Conservation (phyloP, 1,139 yeast species). For the Zygoascus sp. region DNA sequence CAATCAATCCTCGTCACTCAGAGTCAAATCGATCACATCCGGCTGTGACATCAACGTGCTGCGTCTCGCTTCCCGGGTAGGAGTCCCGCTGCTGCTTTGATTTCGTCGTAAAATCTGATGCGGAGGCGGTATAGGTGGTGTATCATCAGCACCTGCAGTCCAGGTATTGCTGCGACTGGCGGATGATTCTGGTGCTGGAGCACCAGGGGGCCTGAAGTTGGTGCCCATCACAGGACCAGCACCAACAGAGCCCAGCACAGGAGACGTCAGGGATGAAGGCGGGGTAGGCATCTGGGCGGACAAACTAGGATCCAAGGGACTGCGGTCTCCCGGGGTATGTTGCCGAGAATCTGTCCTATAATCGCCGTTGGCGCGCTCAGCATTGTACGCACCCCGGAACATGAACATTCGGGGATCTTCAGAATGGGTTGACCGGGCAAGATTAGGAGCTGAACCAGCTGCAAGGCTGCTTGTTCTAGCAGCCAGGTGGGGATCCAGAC, state of each 20-base stretch:
- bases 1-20: slow-evolving; percentile 24
- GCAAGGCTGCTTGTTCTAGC: too few species aligned
- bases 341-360: background rate
- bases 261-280: background rate
- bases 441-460: too few species aligned
- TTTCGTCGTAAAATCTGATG: slow-evolving; percentile 1
- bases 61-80: background rate
- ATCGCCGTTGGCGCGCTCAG: too few species aligned
- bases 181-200: background rate
- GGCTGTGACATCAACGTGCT: slow-evolving; percentile 6
- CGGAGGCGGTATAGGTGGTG: slow-evolving; percentile 11
- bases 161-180: background rate
- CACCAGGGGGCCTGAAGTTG: slow-evolving; percentile 7
- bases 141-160: background rate
- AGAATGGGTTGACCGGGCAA: too few species aligned
- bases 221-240: slow-evolving; percentile 3
- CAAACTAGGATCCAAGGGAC: background rate
- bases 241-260: background rate
- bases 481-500: too few species aligned
- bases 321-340: background rate
- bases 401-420: too few species aligned
- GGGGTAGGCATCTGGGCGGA: slow-evolving; percentile 3
- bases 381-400: too few species aligned
- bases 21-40: slow-evolving; percentile 26
- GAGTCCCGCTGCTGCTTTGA: background rate